Base-by-base conservation (phyloP, 176 grass and related monocot genomes). In the Oryza punctata region DNA sequence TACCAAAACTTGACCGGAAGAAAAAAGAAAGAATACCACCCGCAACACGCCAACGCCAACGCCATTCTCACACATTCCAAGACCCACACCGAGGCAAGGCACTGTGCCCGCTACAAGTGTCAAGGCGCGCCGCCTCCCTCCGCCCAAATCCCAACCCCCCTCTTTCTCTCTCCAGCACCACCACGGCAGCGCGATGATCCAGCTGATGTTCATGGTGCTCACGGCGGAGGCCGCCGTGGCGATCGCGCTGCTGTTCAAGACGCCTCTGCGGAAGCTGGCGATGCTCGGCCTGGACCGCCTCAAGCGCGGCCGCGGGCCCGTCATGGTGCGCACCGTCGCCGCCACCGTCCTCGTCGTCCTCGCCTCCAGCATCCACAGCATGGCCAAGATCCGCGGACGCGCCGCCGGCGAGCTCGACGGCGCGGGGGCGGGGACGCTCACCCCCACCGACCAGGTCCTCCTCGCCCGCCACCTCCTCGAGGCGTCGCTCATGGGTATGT, bases 361-460 rank as follows among this genome's bases (percentile, higher is more conserved):
- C 65, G 83, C 77, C 1, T 97, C 95, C 46, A 93, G 81, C 86
- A 41, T 90, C 81, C 91, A 97, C 81, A 89, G 92, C 90, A 94
- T 97, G 75, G 3, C 70, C 65, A 92, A 94, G 88, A 94, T 97
- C 92, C 85, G 75, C 8, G 44, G 82, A 78, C 85, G 68, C 82
- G 81, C 90, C 70, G 59, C 65, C 18, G 90, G 79, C 25, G 87
- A 89, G 26, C 35, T 89, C 70, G 87, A 89, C 76, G 76, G 75
- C 0, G 35, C 87, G 13, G 37, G 29, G 19, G 78, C 87, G 18
- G 37, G 29, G 27, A 69, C 59, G 10, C 88, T 89, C 71, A 89
- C 84, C 38, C 92, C 95, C 59, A 97, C 95, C 65, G 95, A 97
- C 52, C 92, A 97, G 90, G 88, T 97, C 81, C 92, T 97, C 69